phyloP scores from a whole-genome alignment of 2,329 filamentous ascomycete species.

The Claviceps cyperi region DNA sequence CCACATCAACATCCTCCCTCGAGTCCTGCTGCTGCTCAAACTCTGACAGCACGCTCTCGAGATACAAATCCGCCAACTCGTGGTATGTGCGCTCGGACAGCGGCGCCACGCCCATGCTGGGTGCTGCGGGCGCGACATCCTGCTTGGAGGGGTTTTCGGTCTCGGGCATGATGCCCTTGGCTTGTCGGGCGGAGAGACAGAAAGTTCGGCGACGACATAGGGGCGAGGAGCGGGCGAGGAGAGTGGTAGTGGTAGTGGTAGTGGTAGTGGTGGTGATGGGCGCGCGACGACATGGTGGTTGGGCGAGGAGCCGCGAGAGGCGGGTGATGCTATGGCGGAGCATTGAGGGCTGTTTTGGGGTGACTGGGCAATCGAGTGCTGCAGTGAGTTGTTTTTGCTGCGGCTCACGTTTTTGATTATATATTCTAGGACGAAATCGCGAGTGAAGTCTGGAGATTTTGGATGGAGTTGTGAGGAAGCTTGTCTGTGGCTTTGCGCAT shows the following conservation, averaged over 20 bases:
- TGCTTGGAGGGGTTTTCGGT: constrained; percentile 37
- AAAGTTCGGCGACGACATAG: constrained; percentile 12
- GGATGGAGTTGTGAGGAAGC: background rate
- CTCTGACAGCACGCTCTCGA: constrained; percentile 40
- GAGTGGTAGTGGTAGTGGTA: background rate
- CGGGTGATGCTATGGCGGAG: constrained; percentile 20
- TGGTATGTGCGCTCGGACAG: constrained; percentile 63
- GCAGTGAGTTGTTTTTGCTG: background rate
- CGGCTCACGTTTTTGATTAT: background rate
- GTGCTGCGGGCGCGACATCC: constrained; percentile 22
- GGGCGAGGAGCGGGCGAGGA: constrained; percentile 1
- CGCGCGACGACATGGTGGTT: constrained; percentile 16
- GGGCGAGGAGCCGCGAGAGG: constrained; percentile 23
- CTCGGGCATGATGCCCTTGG: constrained; percentile 44
- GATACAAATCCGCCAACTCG: constrained; percentile 59
- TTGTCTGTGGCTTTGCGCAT: background rate
- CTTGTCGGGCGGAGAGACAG: constrained; percentile 14
- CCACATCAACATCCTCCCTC: constrained; percentile 66
- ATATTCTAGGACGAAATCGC: background rate
- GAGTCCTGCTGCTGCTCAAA: constrained; percentile 66
- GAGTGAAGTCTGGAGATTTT: background rate
- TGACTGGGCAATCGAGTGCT: background rate
- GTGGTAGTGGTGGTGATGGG: constrained; percentile 8
- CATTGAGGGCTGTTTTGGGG: constrained; percentile 11
- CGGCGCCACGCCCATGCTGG: constrained; percentile 38